Conservation (phyloP, 2,329 filamentous ascomycete species). For the Sclerotinia subarctica region DNA sequence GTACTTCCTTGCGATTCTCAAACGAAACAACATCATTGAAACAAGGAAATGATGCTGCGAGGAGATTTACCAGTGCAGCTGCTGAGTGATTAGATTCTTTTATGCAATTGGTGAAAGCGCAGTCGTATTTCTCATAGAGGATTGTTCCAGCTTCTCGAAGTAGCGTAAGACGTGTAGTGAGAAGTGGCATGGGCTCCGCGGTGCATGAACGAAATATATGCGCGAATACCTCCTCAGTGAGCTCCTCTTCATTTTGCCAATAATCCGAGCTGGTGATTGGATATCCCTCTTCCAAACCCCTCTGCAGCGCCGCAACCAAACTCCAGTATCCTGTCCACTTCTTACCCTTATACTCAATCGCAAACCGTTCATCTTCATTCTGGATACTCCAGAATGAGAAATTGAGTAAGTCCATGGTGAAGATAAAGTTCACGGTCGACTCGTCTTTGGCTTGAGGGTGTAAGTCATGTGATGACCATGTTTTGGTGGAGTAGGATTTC, state of each 20-base stretch:
- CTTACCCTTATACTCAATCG: constrained; percentile 75
- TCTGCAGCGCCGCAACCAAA: constrained; percentile 79
- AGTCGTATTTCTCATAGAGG: constrained; percentile 74
- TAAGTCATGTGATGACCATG: constrained; percentile 84
- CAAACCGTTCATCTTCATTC: constrained; percentile 67
- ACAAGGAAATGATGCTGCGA: constrained; percentile 77
- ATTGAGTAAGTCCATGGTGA: constrained; percentile 94
- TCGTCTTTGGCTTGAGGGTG: constrained; percentile 83
- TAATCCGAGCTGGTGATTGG: constrained; percentile 86
- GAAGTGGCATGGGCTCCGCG: constrained; percentile 80
- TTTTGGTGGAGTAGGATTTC: constrained; percentile 77
- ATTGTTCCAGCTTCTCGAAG: constrained; percentile 80
- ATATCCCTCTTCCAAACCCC: constrained; percentile 82
- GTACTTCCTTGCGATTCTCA: constrained; percentile 67
- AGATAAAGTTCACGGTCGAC: constrained; percentile 83
- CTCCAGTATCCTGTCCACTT: constrained; percentile 96
- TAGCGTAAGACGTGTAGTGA: constrained; percentile 73
- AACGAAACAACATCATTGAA: constrained; percentile 81
- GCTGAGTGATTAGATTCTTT: constrained; percentile 74
- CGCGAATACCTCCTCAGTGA: constrained; percentile 67
- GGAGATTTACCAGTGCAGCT: constrained; percentile 77
- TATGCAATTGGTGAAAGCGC: constrained; percentile 71
- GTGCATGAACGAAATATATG: constrained; percentile 85
- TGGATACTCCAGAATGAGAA: constrained; percentile 92
- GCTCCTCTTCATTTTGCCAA: constrained; percentile 75